Percentiles rank a stretch among this genome's conserved stretches.
Evolutionary conservation across 495 filamentous ascomycete species (phyloP).

Genomic region (Aspergillus sclerotiicarbonarius): DNA sequence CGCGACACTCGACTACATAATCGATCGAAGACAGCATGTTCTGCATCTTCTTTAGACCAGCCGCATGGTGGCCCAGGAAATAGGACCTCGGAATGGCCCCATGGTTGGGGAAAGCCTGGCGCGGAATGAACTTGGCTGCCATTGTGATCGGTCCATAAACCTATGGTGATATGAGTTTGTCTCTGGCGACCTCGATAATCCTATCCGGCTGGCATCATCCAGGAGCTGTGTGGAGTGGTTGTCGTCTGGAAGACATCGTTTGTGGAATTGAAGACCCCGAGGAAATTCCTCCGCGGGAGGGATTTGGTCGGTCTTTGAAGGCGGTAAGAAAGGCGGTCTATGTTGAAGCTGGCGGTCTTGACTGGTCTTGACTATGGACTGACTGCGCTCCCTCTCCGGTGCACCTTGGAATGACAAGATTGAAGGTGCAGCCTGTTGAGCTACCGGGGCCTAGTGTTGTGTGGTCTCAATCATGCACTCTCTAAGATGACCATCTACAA

Average conservation of each 20-base stretch:
- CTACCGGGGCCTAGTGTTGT: no score
- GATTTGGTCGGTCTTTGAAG: neutral
- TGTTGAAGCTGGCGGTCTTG: neutral
- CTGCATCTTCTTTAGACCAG: constrained; percentile 84
- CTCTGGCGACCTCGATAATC: neutral
- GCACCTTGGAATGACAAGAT: no score
- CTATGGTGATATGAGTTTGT: neutral
- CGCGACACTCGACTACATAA: constrained; percentile 91
- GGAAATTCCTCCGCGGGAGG: neutral
- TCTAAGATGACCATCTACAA: no score
- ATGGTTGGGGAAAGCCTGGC: constrained; percentile 63
- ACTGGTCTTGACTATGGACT: no score
- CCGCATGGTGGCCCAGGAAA: constrained; percentile 91
- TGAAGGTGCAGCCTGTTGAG: no score
- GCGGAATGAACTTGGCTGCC: constrained; percentile 64
- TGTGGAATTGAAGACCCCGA: neutral
- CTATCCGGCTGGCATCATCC: constrained; percentile 7
- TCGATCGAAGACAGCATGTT: constrained; percentile 75
- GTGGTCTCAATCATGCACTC: no score
- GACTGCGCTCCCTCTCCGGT: no score
- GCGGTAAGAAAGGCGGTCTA: constrained; percentile 1
- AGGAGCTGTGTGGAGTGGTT: neutral
- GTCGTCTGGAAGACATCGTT: neutral
- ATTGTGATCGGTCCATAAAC: constrained; percentile 12
- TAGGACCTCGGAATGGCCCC: constrained; percentile 83